Percentiles rank a stretch among this genome's conserved stretches.
These are phyloP conservation scores for Viola pubescens DNA, from an alignment of 441 rosid species.

Conservation along the genomic window DNA sequence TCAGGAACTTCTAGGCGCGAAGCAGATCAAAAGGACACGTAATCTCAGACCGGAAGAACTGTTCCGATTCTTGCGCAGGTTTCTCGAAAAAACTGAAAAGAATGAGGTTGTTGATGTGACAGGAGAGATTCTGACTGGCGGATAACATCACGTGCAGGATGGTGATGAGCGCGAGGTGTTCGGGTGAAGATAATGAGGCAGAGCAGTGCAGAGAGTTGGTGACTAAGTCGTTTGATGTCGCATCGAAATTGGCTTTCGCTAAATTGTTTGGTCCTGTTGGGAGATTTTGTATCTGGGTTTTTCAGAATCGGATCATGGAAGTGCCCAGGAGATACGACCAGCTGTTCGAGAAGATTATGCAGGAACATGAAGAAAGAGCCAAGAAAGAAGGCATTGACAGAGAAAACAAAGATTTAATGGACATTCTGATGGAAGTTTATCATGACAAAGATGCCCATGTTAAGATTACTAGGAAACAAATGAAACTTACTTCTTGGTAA, in stretches of 20 bases:
- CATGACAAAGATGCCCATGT: slow-evolving; percentile 22
- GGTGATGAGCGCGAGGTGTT: slow-evolving; percentile 27
- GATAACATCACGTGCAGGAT: slow-evolving; percentile 30
- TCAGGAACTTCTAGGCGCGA: slow-evolving; percentile 25
- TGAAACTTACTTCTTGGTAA: slow-evolving; percentile 33
- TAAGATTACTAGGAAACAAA: slow-evolving; percentile 23
- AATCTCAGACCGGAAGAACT: slow-evolving; percentile 28
- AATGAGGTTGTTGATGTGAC: slow-evolving; percentile 26
- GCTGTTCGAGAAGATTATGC: slow-evolving; percentile 30
- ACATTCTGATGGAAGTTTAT: slow-evolving; percentile 27
- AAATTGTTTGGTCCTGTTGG: slow-evolving; percentile 19
- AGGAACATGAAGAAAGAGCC: slow-evolving; percentile 31
- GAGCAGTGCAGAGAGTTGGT: slow-evolving; percentile 24
- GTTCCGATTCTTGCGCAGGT: slow-evolving; percentile 10
- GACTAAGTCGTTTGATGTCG: slow-evolving; percentile 3
- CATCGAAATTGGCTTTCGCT: neutral
- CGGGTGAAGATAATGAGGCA: slow-evolving; percentile 34
- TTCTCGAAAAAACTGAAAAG: slow-evolving; percentile 15
- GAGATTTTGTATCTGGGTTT: slow-evolving; percentile 21
- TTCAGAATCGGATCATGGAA: slow-evolving; percentile 23
- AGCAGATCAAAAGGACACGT: slow-evolving; percentile 24
- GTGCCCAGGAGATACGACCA: slow-evolving; percentile 22
- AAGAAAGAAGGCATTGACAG: slow-evolving; percentile 1
- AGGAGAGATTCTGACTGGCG: slow-evolving; percentile 30
- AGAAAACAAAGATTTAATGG: slow-evolving; percentile 29